Percentiles rank a stretch among this genome's conserved stretches.
Conservation (phyloP, 2,329 filamentous ascomycete species). For the Cercospora beticola region DNA sequence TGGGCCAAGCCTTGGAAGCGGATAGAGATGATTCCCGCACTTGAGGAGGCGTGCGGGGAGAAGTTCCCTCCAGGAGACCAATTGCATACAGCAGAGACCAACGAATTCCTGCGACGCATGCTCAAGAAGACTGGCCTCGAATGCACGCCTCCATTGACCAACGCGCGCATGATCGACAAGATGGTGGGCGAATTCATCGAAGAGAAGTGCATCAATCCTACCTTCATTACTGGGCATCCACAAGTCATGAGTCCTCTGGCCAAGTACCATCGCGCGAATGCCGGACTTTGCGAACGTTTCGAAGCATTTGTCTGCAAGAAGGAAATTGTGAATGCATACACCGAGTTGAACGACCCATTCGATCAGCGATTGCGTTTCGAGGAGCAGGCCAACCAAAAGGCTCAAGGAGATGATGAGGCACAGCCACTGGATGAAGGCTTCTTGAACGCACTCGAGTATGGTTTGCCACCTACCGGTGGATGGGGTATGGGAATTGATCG, state of each 20-base stretch:
- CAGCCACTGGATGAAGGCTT: constrained; percentile 96
- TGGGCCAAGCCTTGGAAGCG: constrained; percentile 94
- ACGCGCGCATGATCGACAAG: constrained; percentile 94
- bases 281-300: constrained; percentile 92
- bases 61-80: constrained; percentile 89
- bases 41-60: constrained; percentile 86
- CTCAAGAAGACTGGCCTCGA: constrained; percentile 89
- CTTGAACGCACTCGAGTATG: constrained; percentile 84
- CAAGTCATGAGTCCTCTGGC: constrained; percentile 89
- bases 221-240: constrained; percentile 81
- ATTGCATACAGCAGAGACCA: constrained; percentile 85
- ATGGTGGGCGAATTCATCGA: constrained; percentile 90
- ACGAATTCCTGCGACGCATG: constrained; percentile 79
- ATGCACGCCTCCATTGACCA: constrained; percentile 86
- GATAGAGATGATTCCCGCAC: constrained; percentile 91
- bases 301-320: constrained; percentile 97
- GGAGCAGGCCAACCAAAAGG: constrained; percentile 95
- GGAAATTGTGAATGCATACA: constrained; percentile 96
- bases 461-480: constrained; percentile 88
- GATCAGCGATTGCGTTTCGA: constrained; percentile 90
- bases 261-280: constrained; percentile 82
- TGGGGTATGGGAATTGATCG: constrained; percentile 95
- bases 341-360: constrained; percentile 95
- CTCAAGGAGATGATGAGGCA: constrained; percentile 93
- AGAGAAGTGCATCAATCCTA: constrained; percentile 89